Evolutionary conservation across 495 filamentous ascomycete species (phyloP), one percentile per base, ranked within the genome.

Genomic region (Hyaloscypha variabilis): DNA sequence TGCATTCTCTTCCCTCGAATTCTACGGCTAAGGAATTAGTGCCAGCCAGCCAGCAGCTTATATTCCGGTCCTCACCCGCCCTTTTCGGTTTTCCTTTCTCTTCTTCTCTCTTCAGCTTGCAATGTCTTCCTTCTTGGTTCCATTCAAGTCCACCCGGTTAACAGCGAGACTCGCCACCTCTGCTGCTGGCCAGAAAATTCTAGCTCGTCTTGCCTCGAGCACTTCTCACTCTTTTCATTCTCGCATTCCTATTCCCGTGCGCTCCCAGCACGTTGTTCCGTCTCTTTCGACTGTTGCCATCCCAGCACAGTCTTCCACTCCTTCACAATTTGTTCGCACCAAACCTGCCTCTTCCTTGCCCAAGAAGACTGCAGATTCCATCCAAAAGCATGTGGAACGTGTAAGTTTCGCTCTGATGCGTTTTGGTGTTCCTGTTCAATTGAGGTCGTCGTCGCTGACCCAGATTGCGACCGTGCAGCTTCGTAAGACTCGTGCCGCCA

Each of bases 401-500:
- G 39, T 46, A 46, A 46, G 39, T 46, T 17, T 46, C 19, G 0
- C 39, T 46, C 17, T 46, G 11, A 46, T 17, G 14, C 19, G 8
- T 46, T 3, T 46, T 46, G 4, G 10, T 46, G 39, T 46, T 46
- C 39, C 39, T 46, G 11, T 46, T 4, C 17, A 14, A 34, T 19
- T 46, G 39, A 17, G 39, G 39, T 46, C 39, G 39, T 46, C 39
- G 39, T 46, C 13, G 3, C 39, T 46, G 0, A 46, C 39, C 10
- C 2, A 46, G 11, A 46, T 46, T 46, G 39, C 39, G 39, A 46
- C 39, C 39, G 39, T 5, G 10, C 51, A 54, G 51, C 51, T 54
- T 54, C 51, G 51, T 26, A 54, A 54, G 51, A 54, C 51, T 29
- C 51, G 51, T n/a, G 8, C 51, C 51, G 51, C 26, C 51, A 23